Base-by-base conservation (phyloP, 2,329 filamentous ascomycete genomes). In the Remersonia thermophila region DNA sequence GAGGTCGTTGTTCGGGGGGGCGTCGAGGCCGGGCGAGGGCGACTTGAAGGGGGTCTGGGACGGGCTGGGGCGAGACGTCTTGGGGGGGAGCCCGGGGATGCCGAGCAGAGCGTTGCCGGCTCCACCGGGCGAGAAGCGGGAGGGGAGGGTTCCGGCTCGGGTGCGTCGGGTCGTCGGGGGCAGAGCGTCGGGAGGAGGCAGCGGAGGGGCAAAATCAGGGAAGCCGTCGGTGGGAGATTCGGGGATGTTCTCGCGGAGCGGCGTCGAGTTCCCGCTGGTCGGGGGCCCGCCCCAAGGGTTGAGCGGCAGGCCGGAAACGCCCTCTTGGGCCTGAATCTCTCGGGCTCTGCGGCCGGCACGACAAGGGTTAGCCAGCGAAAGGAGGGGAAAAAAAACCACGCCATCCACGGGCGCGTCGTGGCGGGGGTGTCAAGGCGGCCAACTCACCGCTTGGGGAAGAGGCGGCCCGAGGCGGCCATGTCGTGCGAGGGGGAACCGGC, bases 401-500 rank as follows among this genome's bases (percentile, higher is more conserved):
- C 20, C 9, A 9, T 23, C 20, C 20, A 23, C 20, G 5, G 20
- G 5, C 5, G 5, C 20, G 20, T 23, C 20, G 20, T 5, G 20
- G 20, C 5, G 20, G 5, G 5, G 5, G 20, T 5, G 20, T 9
- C 20, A 9, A 9, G 20, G 5, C 20, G 20, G 20, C 20, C 5
- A 12, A 65, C 77, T 55, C 73, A 94, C 86, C 91, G 79, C 67
- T 96, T 96, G 44, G 86, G 86, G 62, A 83, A 95, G 41, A 96
- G 68, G 51, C 89, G 73, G 56, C 58, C 57, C n/a, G n/a, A n/a
- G 47, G 80, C 77, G 30, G 65, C 61, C 56, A 86, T 75, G 49
- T 96, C 91, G 66, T 94, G 87, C 61, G 87, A 95, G 52, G 91
- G 91, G 71, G 91, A 98, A 58, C 87, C 87, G 67, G 85, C 78